A percentile compares a stretch with the other conserved stretches of the same genome.
Conservation (phyloP, 1,284 basidiomycete genomes). For the Dichomitus squalens region DNA sequence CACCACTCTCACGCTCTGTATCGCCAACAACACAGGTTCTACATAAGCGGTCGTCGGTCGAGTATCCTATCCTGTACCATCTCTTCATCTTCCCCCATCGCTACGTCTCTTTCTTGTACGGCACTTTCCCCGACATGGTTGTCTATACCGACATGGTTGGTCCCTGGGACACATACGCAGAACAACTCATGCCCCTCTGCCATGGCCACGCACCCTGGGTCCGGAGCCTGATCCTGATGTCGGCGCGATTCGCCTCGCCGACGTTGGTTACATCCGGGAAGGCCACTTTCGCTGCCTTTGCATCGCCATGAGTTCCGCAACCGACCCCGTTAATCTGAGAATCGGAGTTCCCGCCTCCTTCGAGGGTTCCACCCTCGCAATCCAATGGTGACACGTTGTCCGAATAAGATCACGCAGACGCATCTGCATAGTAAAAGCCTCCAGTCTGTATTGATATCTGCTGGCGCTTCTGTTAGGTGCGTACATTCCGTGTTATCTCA, state of each 20-base stretch:
- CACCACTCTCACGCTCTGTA: too few relatives aligned
- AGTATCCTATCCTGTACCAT: too few relatives aligned
- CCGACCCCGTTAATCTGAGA: neutral
- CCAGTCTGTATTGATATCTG: neutral
- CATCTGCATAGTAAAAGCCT: slow-evolving; percentile 6
- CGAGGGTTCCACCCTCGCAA: neutral
- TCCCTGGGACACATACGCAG: slow-evolving; percentile 15
- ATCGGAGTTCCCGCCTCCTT: neutral
- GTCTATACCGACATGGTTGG: neutral
- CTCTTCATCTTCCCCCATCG: neutral
- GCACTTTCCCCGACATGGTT: neutral
- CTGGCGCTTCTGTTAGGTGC: neutral
- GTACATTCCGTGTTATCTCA: neutral
- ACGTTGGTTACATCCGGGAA: slow-evolving; percentile 30
- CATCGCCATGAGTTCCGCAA: slow-evolving; percentile 19
- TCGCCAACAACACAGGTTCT: too few relatives aligned
- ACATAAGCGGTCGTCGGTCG: too few relatives aligned
- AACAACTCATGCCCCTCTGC: slow-evolving; percentile 12
- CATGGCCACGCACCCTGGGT: slow-evolving; percentile 24
- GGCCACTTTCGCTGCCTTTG: slow-evolving; percentile 33
- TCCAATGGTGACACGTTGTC: neutral
- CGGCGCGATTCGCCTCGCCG: slow-evolving; percentile 28
- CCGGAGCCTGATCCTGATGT: slow-evolving; percentile 13
- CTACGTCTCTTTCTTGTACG: neutral
- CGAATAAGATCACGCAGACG: neutral